Evolutionary conservation across 768 basidiomycete genomes (phyloP).

Genomic region (Thelephora ganbajun): DNA sequence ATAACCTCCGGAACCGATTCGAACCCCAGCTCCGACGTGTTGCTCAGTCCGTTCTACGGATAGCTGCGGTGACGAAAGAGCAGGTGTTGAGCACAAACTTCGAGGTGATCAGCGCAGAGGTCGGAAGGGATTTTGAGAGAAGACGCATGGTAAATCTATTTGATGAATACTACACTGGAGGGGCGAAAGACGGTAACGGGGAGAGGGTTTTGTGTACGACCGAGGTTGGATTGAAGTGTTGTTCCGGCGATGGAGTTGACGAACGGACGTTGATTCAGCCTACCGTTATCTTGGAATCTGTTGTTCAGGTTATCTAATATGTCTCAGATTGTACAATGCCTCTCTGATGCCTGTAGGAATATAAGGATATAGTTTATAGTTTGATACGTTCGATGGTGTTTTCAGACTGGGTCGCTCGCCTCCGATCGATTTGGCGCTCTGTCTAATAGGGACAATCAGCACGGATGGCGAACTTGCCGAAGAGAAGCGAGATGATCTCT

Average conservation of each 20-base stretch:
- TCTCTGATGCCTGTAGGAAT: background rate
- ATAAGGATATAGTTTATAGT: no score
- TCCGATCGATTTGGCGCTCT: no score
- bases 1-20: conserved; percentile 33
- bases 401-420: no score
- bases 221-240: conserved; percentile 55
- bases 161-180: conserved; percentile 38
- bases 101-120: conserved; percentile 50
- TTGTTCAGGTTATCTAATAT: background rate
- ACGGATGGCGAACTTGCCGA: no score
- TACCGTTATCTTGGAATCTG: conserved; percentile 5
- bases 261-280: conserved; percentile 8
- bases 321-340: background rate
- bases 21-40: conserved; percentile 52
- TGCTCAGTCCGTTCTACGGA: conserved; percentile 43
- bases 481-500: no score
- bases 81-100: conserved; percentile 71
- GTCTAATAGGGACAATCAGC: no score
- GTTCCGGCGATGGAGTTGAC: conserved; percentile 29
- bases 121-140: conserved; percentile 33
- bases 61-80: conserved; percentile 53
- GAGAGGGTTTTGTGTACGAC: conserved; percentile 46
- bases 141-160: conserved; percentile 49
- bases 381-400: no score
- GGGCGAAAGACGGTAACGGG: conserved; percentile 6